These are phyloP conservation scores for Clonostachys rosea DNA, from an alignment of 2,329 filamentous ascomycete species.

Conservation along the genomic window DNA sequence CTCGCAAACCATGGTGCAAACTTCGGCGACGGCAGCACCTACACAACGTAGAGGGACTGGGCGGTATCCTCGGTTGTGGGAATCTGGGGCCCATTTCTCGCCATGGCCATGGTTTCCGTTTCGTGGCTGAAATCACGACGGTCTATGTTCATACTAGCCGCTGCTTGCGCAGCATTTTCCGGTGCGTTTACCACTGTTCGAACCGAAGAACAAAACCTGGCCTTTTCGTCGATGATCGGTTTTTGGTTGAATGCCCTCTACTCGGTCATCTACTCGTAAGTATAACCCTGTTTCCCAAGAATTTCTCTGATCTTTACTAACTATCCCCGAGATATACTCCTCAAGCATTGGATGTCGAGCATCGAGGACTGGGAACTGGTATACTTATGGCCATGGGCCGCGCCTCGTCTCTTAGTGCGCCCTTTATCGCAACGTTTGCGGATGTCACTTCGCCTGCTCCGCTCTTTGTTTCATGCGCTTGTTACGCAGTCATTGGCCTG, in stretches of 20 bases:
- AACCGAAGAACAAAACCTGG: slow-evolving; percentile 10
- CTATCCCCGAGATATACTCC: slow-evolving; percentile 8
- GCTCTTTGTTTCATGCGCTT: slow-evolving; percentile 12
- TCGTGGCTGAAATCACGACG: slow-evolving; percentile 5
- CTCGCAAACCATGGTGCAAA: slow-evolving; percentile 27
- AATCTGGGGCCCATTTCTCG: slow-evolving; percentile 27
- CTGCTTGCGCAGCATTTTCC: slow-evolving; percentile 10
- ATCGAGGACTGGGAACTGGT: slow-evolving; percentile 10
- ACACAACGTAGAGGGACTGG: slow-evolving; percentile 21
- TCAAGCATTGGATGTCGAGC: slow-evolving; percentile 7
- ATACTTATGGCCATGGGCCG: slow-evolving; percentile 10
- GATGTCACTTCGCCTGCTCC: slow-evolving; percentile 12
- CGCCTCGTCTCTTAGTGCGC: slow-evolving; percentile 9
- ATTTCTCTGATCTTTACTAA: not conserved
- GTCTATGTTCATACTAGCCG: slow-evolving; percentile 7
- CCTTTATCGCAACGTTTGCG: slow-evolving; percentile 12
- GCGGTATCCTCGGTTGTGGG: slow-evolving; percentile 25
- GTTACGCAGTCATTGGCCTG: slow-evolving; percentile 9
- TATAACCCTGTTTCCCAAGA: not conserved
- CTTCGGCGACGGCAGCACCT: slow-evolving; percentile 10
- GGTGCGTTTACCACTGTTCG: slow-evolving; percentile 10
- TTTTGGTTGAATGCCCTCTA: slow-evolving; percentile 12
- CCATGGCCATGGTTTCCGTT: slow-evolving; percentile 25
- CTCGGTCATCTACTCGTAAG: slow-evolving; percentile 10
- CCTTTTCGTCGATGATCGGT: slow-evolving; percentile 13